Evolutionary conservation across 2,329 filamentous ascomycete species (phyloP), one percentile per base, ranked within the genome.

Genomic region (Chalaropsis ovoidea): DNA sequence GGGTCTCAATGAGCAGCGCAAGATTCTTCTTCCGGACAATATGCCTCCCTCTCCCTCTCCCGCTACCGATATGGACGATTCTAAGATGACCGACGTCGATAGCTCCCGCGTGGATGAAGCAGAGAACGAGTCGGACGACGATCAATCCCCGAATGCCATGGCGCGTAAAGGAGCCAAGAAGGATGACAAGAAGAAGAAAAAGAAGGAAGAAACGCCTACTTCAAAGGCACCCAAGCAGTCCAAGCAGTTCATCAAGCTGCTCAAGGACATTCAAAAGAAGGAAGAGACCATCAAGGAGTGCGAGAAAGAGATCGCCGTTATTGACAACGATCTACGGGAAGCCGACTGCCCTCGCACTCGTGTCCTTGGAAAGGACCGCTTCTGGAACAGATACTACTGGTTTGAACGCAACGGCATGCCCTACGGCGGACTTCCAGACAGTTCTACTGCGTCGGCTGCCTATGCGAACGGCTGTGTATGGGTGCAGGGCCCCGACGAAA

Each of bases 371-470:
- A 93, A 94, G 74, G 94, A 99, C 76, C 86, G 94, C 56, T 99
- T 96, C 79, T 96, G 93, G 86, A 97, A 99, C 75, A 85, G 93
- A 64, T 99, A 97, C 76, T 97, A 95, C 79, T 99, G 94, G 93
- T 96, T 97, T 74, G 94, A 99, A 76, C 87, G 93, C 69, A 99
- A 97, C 72, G 94, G 92, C 27, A 97, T 97, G 92, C 94, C 94
- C 0, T 96, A 93, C 72, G 90, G 82, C 41, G 94, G 94, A 3
- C 80, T 96, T 65, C 92, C 92, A 0, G 84, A 83, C 69, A 95
- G 90, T 74, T 96, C 92, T 17, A 97, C 93, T 1, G 88, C 90
- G 0, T 81, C 86, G 58, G 91, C 93, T 24, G 86, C 84, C 8
- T 99, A 97, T 73, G 92, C 93, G 49, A 99, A 97, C 73, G 94